Evolutionary conservation across 2,329 filamentous ascomycete genomes (phyloP).

Genomic region (Ophiosphaerella narmari): DNA sequence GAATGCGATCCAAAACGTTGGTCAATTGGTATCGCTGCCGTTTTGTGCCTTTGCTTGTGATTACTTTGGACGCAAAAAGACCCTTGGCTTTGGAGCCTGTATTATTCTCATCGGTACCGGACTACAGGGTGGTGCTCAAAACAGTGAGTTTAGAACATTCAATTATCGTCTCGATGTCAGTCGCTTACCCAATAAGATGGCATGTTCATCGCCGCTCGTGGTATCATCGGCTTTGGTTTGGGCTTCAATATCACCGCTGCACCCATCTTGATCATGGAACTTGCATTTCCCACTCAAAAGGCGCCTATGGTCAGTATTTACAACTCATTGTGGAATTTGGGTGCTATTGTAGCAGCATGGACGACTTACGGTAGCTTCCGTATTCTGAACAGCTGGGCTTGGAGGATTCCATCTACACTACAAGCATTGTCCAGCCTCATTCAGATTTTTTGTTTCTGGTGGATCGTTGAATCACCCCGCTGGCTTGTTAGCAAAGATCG

Average conservation of each 20-base stretch:
- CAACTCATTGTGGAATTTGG: constrained; percentile 54
- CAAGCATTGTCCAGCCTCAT: constrained; percentile 52
- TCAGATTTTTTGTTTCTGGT: constrained; percentile 47
- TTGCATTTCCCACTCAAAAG: constrained; percentile 68
- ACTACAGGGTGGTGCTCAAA: constrained; percentile 11
- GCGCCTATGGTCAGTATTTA: constrained; percentile 65
- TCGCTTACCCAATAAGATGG: background rate
- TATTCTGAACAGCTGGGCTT: constrained; percentile 52
- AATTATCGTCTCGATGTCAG: too few relatives aligned
- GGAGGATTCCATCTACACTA: constrained; percentile 59
- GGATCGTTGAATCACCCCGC: constrained; percentile 64
- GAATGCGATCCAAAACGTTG: constrained; percentile 32
- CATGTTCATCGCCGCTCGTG: constrained; percentile 3
- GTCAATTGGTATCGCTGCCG: constrained; percentile 33
- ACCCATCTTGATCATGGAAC: constrained; percentile 64
- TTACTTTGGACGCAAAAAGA: constrained; percentile 42
- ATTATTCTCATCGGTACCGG: constrained; percentile 48
- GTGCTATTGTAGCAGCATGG: constrained; percentile 47
- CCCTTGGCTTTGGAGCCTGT: constrained; percentile 43
- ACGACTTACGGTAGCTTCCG: constrained; percentile 51
- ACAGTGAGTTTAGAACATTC: constrained; percentile 1
- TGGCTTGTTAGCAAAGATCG: constrained; percentile 60
- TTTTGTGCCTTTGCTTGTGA: constrained; percentile 39
- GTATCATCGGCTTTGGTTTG: constrained; percentile 2
- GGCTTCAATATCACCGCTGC: constrained; percentile 56